These are phyloP conservation scores for Suillus spraguei DNA, from an alignment of 768 basidiomycete species.

Conservation along the genomic window DNA sequence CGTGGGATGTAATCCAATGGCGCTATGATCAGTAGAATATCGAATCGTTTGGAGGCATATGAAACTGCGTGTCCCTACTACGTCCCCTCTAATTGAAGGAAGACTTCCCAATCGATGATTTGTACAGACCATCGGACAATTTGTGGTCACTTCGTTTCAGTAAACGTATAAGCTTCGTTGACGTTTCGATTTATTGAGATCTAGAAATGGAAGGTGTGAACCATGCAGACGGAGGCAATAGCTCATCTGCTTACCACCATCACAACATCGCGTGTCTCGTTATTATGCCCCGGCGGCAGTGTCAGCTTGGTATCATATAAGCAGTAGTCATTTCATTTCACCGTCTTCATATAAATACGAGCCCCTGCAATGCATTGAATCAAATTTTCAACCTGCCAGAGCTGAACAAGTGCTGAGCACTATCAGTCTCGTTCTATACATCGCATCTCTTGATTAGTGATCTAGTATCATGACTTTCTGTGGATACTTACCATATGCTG, in stretches of 20 bases:
- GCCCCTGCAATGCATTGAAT: neutral
- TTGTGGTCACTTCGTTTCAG: neutral
- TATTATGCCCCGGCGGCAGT: neutral
- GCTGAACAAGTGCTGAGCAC: neutral
- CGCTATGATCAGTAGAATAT: neutral
- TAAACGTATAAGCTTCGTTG: conserved; percentile 6
- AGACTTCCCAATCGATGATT: conserved; percentile 5
- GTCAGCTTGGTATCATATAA: neutral
- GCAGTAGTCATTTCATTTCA: conserved; percentile 6
- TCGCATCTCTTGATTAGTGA: conserved; percentile 15
- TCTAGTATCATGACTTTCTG: conserved; percentile 30
- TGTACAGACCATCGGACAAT: conserved; percentile 2
- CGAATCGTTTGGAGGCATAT: neutral
- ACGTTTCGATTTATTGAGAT: neutral
- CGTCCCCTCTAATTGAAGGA: neutral
- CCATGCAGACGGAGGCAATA: conserved; percentile 16
- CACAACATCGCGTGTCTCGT: neutral
- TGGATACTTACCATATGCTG: conserved; percentile 25
- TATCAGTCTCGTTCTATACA: conserved; percentile 9
- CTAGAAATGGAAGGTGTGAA: conserved; percentile 9
- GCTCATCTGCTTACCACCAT: conserved; percentile 1
- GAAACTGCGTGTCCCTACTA: neutral
- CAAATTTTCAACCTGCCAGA: neutral
- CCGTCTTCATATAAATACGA: conserved; percentile 29
- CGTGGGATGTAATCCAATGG: conserved; percentile 2